Evolutionary conservation across 2,329 filamentous ascomycete species (phyloP), one percentile per base, ranked within the genome.

Genomic region (Calonectria pseudoturangicola): DNA sequence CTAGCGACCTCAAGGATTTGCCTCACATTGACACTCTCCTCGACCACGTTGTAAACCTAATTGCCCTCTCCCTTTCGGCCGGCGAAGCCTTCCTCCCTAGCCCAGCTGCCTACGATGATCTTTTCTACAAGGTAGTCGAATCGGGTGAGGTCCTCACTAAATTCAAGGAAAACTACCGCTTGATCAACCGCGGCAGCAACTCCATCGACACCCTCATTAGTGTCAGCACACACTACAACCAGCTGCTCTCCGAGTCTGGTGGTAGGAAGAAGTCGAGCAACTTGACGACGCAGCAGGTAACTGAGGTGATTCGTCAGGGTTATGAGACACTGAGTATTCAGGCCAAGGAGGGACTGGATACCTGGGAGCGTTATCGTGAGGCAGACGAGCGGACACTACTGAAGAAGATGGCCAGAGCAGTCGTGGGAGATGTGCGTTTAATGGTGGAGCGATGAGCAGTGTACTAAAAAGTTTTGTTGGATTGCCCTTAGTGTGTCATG

Each of bases 81-180:
- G 97, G 97, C 8, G 97, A 98, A 82, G 92, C 94, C 2, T 98
- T 99, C 84, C 89, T 99, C 9, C 97, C 96, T 0, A 94, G 94
- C 36, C 93, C 95, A 0, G 91, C 94, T 21, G 93, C 95, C 2
- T 98, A 98, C 83, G 97, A 99, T 79, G 97, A 99, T 81, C 88
- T 99, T 0, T 98, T 99, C 86, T 99, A 99, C 90, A 99, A 99
- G 85, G 90, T 98, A 2, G 95, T 98, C 30, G 97, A 99, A 84
- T 94, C 93, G 2, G 95, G 96, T 13, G 95, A 98, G 62, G 90
- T 95, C 15, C 89, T 98, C 27, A 86, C 89, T 39, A 95, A 94
- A 81, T 98, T 98, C 85, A 92, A 95, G 48, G 92, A 95, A 74
- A 93, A 91, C 12, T 98, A 97, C 83, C 85, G 86, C 5, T 84